phyloP scores from a whole-genome alignment of 257 asterid genomes.

The Nicotiana attenuata region DNA sequence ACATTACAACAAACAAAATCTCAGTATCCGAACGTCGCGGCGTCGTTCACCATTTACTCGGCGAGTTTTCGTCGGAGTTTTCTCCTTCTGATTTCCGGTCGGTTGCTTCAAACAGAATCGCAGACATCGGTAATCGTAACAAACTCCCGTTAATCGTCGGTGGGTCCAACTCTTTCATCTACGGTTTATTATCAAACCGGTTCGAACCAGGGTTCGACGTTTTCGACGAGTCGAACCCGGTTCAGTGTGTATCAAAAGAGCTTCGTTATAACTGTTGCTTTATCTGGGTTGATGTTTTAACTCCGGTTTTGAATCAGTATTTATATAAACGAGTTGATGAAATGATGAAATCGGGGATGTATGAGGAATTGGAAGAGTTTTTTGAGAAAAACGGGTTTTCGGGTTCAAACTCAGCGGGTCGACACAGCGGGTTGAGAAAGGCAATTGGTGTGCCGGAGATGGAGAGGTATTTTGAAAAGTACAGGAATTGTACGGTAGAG shows the following conservation, averaged over 20 bases:
- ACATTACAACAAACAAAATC: constrained; percentile 76
- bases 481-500: background rate
- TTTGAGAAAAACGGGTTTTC: constrained; percentile 21
- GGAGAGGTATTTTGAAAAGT: constrained; percentile 27
- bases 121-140: constrained; percentile 31
- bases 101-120: constrained; percentile 27
- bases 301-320: constrained; percentile 47
- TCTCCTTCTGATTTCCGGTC: constrained; percentile 54
- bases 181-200: constrained; percentile 41
- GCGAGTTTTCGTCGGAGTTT: constrained; percentile 51
- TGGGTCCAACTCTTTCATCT: constrained; percentile 79
- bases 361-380: constrained; percentile 49
- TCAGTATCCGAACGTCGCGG: constrained; percentile 41
- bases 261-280: constrained; percentile 68
- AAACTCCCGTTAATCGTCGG: constrained; percentile 65
- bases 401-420: constrained; percentile 19
- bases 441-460: constrained; percentile 83
- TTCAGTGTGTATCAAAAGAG: constrained; percentile 25
- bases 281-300: constrained; percentile 60
- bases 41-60: constrained; percentile 77
- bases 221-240: constrained; percentile 31
- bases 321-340: constrained; percentile 66
- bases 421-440: constrained; percentile 43
- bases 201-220: constrained; percentile 45
- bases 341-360: constrained; percentile 80